Evolutionary conservation across 2,329 filamentous ascomycete genomes (phyloP), one percentile per base, ranked within the genome.

Genomic region (Stromatinia cepivora): DNA sequence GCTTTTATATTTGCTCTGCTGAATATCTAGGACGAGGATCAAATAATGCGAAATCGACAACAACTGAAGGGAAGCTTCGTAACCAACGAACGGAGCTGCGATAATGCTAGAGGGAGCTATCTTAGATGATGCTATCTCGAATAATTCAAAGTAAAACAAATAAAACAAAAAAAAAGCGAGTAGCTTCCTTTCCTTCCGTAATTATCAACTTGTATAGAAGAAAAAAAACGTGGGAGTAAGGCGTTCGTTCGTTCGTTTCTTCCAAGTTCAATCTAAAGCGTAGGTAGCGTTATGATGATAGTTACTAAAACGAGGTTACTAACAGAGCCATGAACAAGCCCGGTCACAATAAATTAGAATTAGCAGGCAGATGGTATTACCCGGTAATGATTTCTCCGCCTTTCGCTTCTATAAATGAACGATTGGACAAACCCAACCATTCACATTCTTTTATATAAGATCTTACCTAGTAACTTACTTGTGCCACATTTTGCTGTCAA

Each of bases 1-100:
- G 39, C 4, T 42, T 17, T 17, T 17, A 42, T 42, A 42, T 70
- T 71, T 73, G 72, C 66, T 62, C 50, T 62, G 34, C 45, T 46
- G 46, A 31, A 28, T 46, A 50, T 46, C 34, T 25, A 22, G 13
- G 25, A 36, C 13, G 10, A 8, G 31, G 22, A 53, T 22, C 20
- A 10, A n/a, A 42, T 31, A 17, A 50, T 25, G 25, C 39, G 45
- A 42, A 17, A 61, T 58, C 13, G 22, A 62, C 25, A 56, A 66
- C 54, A 36, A 25, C 36, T 22, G 4, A 42, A 42, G 36, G 39
- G 39, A 42, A 17, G 39, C 39, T 42, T 42, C 39, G 39, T 42
- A 42, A 42, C 22, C 48, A 36, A 34, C 39, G 39, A 42, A 42
- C 39, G 39, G 7, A 42, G 39, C 36, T 39, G 34, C 59, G 59